Percentiles rank a stretch among this genome's conserved stretches.
These are phyloP conservation scores for Phytophthora hibernalis DNA, from an alignment of 352 stramenopile species.

Conservation along the genomic window DNA sequence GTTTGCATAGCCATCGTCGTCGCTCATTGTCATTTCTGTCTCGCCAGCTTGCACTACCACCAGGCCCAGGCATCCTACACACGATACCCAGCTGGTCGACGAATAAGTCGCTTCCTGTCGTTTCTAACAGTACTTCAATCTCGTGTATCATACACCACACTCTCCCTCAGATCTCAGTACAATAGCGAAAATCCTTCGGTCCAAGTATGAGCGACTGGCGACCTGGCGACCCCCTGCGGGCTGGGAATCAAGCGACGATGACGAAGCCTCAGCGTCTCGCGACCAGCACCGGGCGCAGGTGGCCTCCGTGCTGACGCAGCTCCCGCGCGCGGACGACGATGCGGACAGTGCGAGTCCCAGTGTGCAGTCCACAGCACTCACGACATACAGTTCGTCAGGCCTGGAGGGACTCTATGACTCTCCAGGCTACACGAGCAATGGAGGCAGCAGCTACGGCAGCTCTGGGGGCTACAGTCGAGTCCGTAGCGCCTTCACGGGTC, in stretches of 20 bases:
- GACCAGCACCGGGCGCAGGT: conserved; percentile 42
- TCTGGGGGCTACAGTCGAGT: conserved; percentile 19
- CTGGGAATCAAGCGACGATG: conserved; percentile 35
- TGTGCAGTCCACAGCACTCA: conserved; percentile 52
- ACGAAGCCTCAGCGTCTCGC: conserved; percentile 26
- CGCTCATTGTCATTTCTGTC: background rate
- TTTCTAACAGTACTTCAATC: conserved; percentile 9
- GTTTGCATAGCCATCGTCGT: conserved; percentile 27
- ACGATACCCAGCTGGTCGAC: background rate
- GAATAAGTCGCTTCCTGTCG: background rate
- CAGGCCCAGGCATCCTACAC: background rate
- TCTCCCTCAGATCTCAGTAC: conserved; percentile 25
- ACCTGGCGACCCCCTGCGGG: background rate
- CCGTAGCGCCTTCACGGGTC: conserved; percentile 69
- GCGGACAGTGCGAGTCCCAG: conserved; percentile 22
- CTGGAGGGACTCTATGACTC: conserved; percentile 71
- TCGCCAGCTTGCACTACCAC: background rate
- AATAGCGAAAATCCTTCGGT: conserved; percentile 21
- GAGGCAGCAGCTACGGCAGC: conserved; percentile 40
- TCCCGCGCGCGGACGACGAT: conserved; percentile 37
- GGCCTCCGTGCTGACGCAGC: conserved; percentile 39
- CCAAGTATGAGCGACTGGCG: conserved; percentile 32
- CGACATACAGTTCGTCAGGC: conserved; percentile 51
- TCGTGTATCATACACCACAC: conserved; percentile 21
- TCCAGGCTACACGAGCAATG: conserved; percentile 39